Base-by-base conservation (phyloP, 768 basidiomycete genomes). In the Boletus sensibilis region DNA sequence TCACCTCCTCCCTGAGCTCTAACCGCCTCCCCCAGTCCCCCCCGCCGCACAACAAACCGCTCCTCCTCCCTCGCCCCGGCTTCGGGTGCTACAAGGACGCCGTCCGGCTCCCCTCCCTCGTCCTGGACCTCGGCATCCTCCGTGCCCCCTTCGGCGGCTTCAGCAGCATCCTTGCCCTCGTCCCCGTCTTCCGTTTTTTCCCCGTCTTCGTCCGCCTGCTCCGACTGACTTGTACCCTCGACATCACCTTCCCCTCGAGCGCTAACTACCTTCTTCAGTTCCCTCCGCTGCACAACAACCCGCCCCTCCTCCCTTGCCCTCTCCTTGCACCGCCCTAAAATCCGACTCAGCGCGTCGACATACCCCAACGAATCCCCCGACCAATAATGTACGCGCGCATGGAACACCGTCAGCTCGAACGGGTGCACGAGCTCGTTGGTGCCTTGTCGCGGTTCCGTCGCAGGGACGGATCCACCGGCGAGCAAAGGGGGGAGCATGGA, bases 371-470 rank as follows among this genome's bases (percentile, higher is more conserved):
- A 78, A 68, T 94, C 91, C 27, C 85, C 88, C 4, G 87, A 78
- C 92, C 91, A 93, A 66, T 92, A 93, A 66, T 82, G 83, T 27
- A 90, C 75, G 34, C 89, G 82, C 8, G 88, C 82, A 40, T 86
- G 77, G 75, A 92, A 85, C 50, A 93, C 86, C 52, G 75, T 78
- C 64, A 82, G 70, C 64, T 82, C 82, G 55, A 82, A 83, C 71
- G 82, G 62, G 39, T 74, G 65, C 12, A 56, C 10, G 20, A 68
- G 47, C 9, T 65, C 65, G 29, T 40, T 35, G 16, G 48, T 13
- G 21, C 39, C 41, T 21, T 41, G 55, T 16, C 27, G 55, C 3
- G 52, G 87, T 73, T 58, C 34, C 29, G 5, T 45, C 20, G 25
- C 18, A 2, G 45, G 27, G 16, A n/a, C 1, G 13, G 50, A 11